Evolutionary conservation across 2,329 filamentous ascomycete genomes (phyloP), one percentile per base, ranked within the genome.

Genomic region (Xylaria polymorpha): DNA sequence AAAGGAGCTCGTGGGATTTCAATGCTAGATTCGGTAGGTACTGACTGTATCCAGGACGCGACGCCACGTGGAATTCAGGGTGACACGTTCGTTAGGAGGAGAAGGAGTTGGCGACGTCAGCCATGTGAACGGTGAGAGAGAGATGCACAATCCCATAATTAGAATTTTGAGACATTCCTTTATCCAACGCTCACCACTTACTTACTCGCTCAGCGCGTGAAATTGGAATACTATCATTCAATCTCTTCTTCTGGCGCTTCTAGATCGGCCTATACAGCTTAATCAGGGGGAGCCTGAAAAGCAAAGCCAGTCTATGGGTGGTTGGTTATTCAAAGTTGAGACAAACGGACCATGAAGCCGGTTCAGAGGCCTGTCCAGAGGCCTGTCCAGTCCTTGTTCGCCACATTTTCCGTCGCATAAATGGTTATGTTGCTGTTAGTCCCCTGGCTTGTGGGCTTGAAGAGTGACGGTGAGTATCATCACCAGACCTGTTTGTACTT

Each of bases 111-210:
- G 59, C 32, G 55, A 32, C 29, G 57, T 68, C 51, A 46, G 67
- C 58, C 58, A 41, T 29, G 35, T 9, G 15, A n/a, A 64, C 48
- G 48, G 41, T 50, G 50, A 57, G 57, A 62, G 43, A 25, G 10
- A 10, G 46, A 48, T 43, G 51, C 61, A 56, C 53, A 48, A 48
- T 9, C 22, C 68, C 61, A 70, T 70, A 68, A 64, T 65, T 68
- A 70, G 68, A 68, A 65, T 43, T 18, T 53, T 22, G 25, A 68
- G 43, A 58, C 48, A 39, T 41, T n/a, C 41, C 35, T 43, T 66
- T 20, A 12, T 29, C 22, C 1, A 22, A 37, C 32, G 25, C 37
- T 20, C 29, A 29, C 14, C 14, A 7, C n/a, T 44, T 1, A 18
- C 3, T 20, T 14, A 53, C 29, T 69, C 59, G 63, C 53, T 69